A percentile compares a stretch with the other conserved stretches of the same genome.
Conservation (phyloP, 1,139 yeast genomes). For the Protomyces lactucae-debilis region DNA sequence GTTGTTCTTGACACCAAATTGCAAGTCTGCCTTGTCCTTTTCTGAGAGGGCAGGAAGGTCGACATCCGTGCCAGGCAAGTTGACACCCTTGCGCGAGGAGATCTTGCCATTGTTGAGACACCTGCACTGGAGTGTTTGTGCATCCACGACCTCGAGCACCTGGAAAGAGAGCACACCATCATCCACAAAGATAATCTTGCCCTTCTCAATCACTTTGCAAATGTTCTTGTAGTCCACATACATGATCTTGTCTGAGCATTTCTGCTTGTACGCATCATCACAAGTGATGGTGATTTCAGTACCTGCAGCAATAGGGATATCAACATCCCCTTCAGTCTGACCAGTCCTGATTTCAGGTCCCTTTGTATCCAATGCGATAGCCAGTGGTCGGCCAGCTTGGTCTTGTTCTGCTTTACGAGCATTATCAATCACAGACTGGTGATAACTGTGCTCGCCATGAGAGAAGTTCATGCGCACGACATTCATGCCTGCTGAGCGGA, state of each 20-base stretch:
- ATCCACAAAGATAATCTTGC: constrained; percentile 87
- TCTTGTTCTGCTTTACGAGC: constrained; percentile 88
- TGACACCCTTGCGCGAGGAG: constrained; percentile 97
- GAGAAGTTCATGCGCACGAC: constrained; percentile 98
- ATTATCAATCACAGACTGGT: constrained; percentile 91
- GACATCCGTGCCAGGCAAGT: constrained; percentile 97
- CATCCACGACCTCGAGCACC: constrained; percentile 77
- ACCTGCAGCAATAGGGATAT: constrained; percentile 69
- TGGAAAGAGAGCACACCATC: constrained; percentile 97
- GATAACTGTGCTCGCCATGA: constrained; percentile 94
- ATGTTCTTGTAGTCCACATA: constrained; percentile 92
- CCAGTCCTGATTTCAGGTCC: constrained; percentile 99
- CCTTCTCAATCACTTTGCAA: constrained; percentile 82
- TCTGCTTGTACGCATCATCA: constrained; percentile 67
- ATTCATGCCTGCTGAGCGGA: constrained; percentile 95
- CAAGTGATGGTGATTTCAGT: constrained; percentile 93
- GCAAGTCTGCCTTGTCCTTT: constrained; percentile 86
- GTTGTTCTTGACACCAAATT: constrained; percentile 92
- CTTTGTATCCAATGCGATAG: constrained; percentile 97
- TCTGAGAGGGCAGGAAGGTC: constrained; percentile 97
- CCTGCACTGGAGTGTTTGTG: constrained; percentile 71
- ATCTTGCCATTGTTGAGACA: constrained; percentile 93
- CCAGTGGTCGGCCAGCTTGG: constrained; percentile 93
- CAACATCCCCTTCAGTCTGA: constrained; percentile 71
- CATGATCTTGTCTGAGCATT: constrained; percentile 75